A percentile compares a stretch with the other conserved stretches of the same genome.
phyloP scores from a whole-genome alignment of 345 rosid genomes.

The Arabis hirsuta region DNA sequence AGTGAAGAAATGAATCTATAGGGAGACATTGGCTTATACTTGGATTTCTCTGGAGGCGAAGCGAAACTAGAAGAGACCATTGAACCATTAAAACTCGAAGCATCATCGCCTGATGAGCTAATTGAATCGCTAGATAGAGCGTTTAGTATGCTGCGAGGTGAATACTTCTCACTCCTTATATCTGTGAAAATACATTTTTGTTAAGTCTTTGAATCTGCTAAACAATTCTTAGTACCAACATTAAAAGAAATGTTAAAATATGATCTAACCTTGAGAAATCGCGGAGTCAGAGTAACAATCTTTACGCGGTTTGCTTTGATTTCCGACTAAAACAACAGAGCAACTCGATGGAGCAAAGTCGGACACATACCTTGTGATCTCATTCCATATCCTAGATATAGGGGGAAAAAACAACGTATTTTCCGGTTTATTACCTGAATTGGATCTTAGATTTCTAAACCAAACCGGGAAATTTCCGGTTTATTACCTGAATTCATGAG shows the following conservation, averaged over 20 bases:
- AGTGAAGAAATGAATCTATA: conserved; percentile 58
- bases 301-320: conserved; percentile 38
- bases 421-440: not conserved
- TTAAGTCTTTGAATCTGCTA: not conserved
- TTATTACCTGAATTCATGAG: conserved; percentile 35
- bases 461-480: not conserved
- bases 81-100: conserved; percentile 56
- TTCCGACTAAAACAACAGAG: conserved; percentile 70
- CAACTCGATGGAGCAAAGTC: conserved; percentile 66
- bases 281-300: conserved; percentile 41
- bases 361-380: conserved; percentile 55
- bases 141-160: conserved; percentile 65
- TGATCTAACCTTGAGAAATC: conserved; percentile 50
- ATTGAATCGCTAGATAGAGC: conserved; percentile 56
- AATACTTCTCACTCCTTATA: conserved; percentile 43
- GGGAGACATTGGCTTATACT: conserved; percentile 50
- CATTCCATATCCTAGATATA: conserved; percentile 50
- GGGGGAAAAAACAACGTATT: not conserved
- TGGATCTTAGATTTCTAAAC: not conserved
- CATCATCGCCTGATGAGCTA: conserved; percentile 62
- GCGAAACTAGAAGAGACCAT: conserved; percentile 52
- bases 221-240: conserved; percentile 9
- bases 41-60: conserved; percentile 41
- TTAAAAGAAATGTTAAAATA: not conserved
- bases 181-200: not conserved